These are phyloP conservation scores for Suillus variegatus DNA, from an alignment of 768 basidiomycete genomes.

Conservation along the genomic window DNA sequence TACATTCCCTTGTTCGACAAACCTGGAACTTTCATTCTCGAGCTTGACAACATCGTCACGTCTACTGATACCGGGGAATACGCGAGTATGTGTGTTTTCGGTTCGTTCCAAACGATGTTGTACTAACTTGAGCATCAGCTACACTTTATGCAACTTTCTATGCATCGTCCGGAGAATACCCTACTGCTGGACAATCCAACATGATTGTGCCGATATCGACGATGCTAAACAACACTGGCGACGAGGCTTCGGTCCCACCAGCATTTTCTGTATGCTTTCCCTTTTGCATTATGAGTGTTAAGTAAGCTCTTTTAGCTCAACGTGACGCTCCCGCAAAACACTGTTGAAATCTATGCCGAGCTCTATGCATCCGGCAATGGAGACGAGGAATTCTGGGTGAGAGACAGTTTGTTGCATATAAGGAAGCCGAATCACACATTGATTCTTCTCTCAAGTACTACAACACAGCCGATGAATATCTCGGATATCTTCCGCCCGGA, in stretches of 20 bases:
- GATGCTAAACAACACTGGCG: conserved; percentile 60
- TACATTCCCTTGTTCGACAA: conserved; percentile 71
- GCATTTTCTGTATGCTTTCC: conserved; percentile 56
- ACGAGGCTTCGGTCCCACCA: conserved; percentile 76
- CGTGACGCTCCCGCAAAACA: conserved; percentile 68
- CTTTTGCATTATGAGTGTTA: not conserved
- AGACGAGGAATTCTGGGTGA: conserved; percentile 78
- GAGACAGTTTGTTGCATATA: conserved; percentile 12
- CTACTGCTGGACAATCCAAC: conserved; percentile 61
- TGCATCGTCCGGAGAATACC: conserved; percentile 53
- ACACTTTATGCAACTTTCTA: conserved; percentile 73
- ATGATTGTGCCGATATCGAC: conserved; percentile 73
- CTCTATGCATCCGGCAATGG: conserved; percentile 70
- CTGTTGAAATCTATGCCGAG: conserved; percentile 68
- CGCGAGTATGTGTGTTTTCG: conserved; percentile 47
- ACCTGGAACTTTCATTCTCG: conserved; percentile 68
- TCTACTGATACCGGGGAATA: conserved; percentile 64
- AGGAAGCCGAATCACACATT: conserved; percentile 2
- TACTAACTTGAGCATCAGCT: conserved; percentile 40
- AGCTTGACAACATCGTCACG: conserved; percentile 66
- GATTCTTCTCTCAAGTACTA: conserved; percentile 50
- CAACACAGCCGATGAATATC: conserved; percentile 62
- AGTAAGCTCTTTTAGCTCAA: conserved; percentile 45
- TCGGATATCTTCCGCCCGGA: conserved; percentile 52
- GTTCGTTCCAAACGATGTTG: conserved; percentile 3